Evolutionary conservation across 805 yeast genomes (phyloP), one percentile per base, ranked within the genome.

Genomic region (Monosporozyma aerobia): DNA sequence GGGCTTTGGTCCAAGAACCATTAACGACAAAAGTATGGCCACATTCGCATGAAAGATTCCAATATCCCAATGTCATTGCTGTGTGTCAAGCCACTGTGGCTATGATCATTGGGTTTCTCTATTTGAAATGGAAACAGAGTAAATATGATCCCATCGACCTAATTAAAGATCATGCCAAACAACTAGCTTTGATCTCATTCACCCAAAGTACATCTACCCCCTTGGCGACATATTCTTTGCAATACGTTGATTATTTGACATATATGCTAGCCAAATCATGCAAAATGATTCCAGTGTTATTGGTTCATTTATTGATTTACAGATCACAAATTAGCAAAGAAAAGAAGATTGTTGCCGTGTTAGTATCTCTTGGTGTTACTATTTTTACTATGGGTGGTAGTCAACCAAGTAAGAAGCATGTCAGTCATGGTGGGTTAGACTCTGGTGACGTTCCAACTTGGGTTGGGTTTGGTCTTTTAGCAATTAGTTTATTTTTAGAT

Each of bases 1-100:
- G 99, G 99, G 90, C 96, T 0, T 77, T 88, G 39, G 78, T 94
- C 11, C 98, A 94, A 64, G 99, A 94, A 67, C 82, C 92, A 47
- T 80, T 94, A 57, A 78, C 90, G 13, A 81, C 90, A 1, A 83
- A 82, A 47, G 79, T 86, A 11, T 89, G 90, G 69, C 88, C 87
- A 1, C 60, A 71, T 8, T 77, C 78, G 32, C 63, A 68, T 14
- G 76, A 73, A 30, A 74, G 72, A 50, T 90, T 89, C 71, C 78
- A 82, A 54, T 83, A 89, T 1, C 90, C 98, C 1, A 76, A 88
- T 53, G 76, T 89, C n/a, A 79, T 90, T 55, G 88, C 87, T 57
- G 68, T 81, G 23, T 72, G 81, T 2, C 99, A 92, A 69, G 83
- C 90, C 3, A 57, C 79, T 2, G 78, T 85, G 52, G 97, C 96